Evolutionary conservation across 192 early-diverging fungal species (phyloP).

Genomic region (Nowakowskiella sp.): DNA sequence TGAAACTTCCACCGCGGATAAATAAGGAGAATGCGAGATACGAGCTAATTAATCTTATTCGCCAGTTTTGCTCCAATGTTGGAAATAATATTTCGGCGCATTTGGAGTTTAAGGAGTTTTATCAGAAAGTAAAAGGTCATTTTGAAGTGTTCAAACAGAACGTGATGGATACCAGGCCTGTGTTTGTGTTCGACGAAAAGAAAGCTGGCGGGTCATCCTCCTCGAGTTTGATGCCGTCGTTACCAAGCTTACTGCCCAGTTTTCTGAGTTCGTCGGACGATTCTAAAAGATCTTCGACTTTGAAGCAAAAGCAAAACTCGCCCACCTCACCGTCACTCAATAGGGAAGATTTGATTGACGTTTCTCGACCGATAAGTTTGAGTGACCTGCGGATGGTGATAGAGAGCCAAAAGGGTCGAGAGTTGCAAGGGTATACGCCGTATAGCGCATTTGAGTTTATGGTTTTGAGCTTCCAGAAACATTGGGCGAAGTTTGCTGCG

Average conservation of each 20-base stretch:
- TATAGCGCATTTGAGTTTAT: constrained; percentile 35
- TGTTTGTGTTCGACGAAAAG: constrained; percentile 19
- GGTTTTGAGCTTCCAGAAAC: constrained; percentile 29
- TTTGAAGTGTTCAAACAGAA: constrained; percentile 29
- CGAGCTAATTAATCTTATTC: constrained; percentile 36
- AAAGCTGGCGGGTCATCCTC: constrained; percentile 10
- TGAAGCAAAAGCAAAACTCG: background rate
- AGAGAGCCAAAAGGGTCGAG: constrained; percentile 31
- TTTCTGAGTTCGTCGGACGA: constrained; percentile 7
- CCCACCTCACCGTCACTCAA: background rate
- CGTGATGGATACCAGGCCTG: constrained; percentile 20
- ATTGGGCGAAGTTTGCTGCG: constrained; percentile 30
- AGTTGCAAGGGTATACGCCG: constrained; percentile 34
- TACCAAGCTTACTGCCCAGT: constrained; percentile 21
- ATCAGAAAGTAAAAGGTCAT: constrained; percentile 29
- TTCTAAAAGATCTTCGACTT: constrained; percentile 5
- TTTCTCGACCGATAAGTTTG: constrained; percentile 17
- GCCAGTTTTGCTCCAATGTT: constrained; percentile 37
- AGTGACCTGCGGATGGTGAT: constrained; percentile 30
- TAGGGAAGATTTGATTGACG: constrained; percentile 2
- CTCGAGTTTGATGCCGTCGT: constrained; percentile 15
- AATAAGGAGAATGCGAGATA: constrained; percentile 29
- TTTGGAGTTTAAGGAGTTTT: constrained; percentile 38
- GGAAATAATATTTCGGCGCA: constrained; percentile 36
- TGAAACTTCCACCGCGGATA: constrained; percentile 26